phyloP scores from a whole-genome alignment of 768 basidiomycete genomes.

The Hirschioporus abietinus region DNA sequence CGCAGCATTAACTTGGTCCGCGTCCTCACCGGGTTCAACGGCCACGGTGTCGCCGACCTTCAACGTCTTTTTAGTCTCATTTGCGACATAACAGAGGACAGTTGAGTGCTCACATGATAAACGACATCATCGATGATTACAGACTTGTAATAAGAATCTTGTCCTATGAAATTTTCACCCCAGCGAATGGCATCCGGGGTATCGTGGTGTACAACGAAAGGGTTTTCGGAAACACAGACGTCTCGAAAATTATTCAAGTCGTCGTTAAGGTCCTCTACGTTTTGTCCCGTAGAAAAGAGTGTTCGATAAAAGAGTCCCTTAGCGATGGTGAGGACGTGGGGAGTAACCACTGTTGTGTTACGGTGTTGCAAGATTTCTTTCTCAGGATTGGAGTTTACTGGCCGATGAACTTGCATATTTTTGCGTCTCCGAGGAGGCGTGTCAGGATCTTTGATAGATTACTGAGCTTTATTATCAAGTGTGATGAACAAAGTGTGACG shows the following conservation, averaged over 20 bases:
- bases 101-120: conserved; percentile 43
- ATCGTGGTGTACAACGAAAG: conserved; percentile 14
- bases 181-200: conserved; percentile 31
- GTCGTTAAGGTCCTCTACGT: conserved; percentile 23
- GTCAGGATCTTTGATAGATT: not conserved
- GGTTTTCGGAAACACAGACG: conserved; percentile 8
- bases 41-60: conserved; percentile 62
- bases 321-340: conserved; percentile 41
- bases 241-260: conserved; percentile 5
- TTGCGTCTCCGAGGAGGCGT: not conserved
- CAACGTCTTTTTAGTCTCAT: no score
- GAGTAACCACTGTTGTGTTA: conserved; percentile 37
- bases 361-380: conserved; percentile 32
- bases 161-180: conserved; percentile 20
- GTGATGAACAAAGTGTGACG: not conserved
- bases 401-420: not conserved
- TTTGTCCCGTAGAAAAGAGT: conserved; percentile 34
- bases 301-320: conserved; percentile 41
- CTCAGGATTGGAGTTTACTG: conserved; percentile 16
- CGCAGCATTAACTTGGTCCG: conserved; percentile 33
- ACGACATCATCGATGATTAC: conserved; percentile 51
- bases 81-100: not conserved
- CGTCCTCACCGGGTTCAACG: conserved; percentile 53
- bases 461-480: not conserved
- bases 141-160: conserved; percentile 33